phyloP scores from a whole-genome alignment of 352 stramenopile genomes.

The Phytophthora niederhauseri region DNA sequence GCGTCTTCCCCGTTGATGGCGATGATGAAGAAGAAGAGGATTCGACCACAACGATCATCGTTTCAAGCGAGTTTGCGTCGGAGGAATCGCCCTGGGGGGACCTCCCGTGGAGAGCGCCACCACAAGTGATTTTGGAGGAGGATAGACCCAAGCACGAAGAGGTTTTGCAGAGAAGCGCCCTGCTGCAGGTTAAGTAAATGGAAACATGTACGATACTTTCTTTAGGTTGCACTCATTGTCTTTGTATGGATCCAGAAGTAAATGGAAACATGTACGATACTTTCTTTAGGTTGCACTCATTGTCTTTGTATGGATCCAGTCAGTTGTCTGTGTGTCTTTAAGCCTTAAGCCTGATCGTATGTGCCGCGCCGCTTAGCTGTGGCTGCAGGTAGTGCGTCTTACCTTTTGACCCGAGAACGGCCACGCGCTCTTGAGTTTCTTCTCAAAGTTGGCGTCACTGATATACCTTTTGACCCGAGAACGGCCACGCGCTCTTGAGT shows the following conservation, averaged over 20 bases:
- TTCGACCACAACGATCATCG: constrained; percentile 12
- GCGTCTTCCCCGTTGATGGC: constrained; percentile 27
- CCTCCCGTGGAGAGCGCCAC: constrained; percentile 33
- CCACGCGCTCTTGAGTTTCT: constrained; percentile 17
- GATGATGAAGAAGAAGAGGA: background rate
- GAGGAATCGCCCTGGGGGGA: constrained; percentile 26
- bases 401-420: constrained; percentile 12
- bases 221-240: background rate
- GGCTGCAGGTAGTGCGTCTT: background rate
- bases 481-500: constrained; percentile 18
- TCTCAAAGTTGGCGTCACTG: constrained; percentile 17
- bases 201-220: background rate
- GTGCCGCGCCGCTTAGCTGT: background rate
- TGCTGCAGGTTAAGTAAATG: constrained; percentile 1
- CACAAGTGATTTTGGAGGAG: constrained; percentile 5
- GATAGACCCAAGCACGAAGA: background rate
- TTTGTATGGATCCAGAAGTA: no score
- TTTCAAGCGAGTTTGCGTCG: constrained; percentile 8
- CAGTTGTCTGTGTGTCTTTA: background rate
- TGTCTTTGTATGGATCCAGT: no score
- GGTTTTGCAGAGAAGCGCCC: background rate
- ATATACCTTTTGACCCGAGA: constrained; percentile 7
- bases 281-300: no score
- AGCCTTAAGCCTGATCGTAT: no score
- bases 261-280: background rate